Evolutionary conservation across 2,329 filamentous ascomycete species (phyloP), one percentile per base, ranked within the genome.

Genomic region (Phialocephala sp.): DNA sequence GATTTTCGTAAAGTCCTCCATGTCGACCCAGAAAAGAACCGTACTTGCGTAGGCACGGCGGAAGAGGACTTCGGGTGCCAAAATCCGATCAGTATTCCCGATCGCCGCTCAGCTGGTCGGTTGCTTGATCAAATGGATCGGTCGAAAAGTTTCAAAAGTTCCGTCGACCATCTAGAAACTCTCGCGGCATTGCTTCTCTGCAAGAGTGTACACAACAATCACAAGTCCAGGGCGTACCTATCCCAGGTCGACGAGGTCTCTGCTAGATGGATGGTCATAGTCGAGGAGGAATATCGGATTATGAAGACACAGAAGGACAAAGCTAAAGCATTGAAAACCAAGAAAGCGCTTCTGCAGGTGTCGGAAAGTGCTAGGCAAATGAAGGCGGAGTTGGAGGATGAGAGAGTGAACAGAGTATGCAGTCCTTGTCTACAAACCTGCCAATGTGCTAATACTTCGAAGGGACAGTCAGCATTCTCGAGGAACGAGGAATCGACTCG

Each of bases 71-170:
- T 9, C 43, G 41, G 43, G 57, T 66, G 64, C 55, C 37, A 3
- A 20, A 56, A 64, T 54, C 43, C 15, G 12, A 61, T 64, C 32
- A 60, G 47, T 18, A 12, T 15, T 0, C 14, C 39, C 15, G 57
- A 68, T 54, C 47, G 50, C 15, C 27, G 8, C 11, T 24, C 43
- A 24, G 66, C 62, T 15, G 57, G 50, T 56, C 57, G n/a, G 12
- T 50, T 68, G 22, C 52, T 68, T 32, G 52, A 65, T 39, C 60
- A 65, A 57, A 68, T 68, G 66, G 60, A 68, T 39, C 20, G 54
- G 6, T 60, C 41, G 9, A 54, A 62, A 22, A 55, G 47, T 9
- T 50, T 60, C 20, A 45, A 47, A 9, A 50, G 39, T 20, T 55
- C 61, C 12, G 11, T 61, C 8, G 27, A 39, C 6, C 22, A 64